Base-by-base conservation (phyloP, 2,329 filamentous ascomycete species). In the Ustilaginoidea virens region DNA sequence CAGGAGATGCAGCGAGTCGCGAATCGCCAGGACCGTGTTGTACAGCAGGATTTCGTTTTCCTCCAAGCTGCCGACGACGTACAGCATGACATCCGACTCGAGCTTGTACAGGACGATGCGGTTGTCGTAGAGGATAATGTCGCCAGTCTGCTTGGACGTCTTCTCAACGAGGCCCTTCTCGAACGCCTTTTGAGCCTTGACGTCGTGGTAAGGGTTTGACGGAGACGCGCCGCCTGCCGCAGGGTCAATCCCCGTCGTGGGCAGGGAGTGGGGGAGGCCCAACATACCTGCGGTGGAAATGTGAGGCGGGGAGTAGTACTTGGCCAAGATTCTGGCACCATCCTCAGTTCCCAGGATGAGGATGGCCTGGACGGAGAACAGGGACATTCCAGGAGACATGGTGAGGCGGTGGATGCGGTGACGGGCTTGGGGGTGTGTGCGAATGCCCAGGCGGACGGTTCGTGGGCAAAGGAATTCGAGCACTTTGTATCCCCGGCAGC, bases 41-140 rank as follows among this genome's bases (percentile, higher is more conserved):
- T 94, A 96, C 29, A 98, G 68, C 52, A 98, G 63, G 31, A 98
- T 80, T 61, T 98, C 90, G 55, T 96, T 98, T 68, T 98, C 90
- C 30, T 94, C 83, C 30, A 81, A 69, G 31, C 77, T 74, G 39
- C 87, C 87, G 8, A 98, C 81, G 16, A 96, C 80, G 52, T 96
- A 96, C 49, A 74, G 72, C 79, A 94, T 94, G 33, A 96, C 80
- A 54, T 98, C 90, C 43, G 81, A 85, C 63, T 98, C 90, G 61
- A 80, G 80, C 73, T 98, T 98, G 67, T 94, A 98, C 29, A 96
- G 77, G 31, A 96, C 83, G 36, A 98, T 79, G 46, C 83, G 74
- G 60, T 92, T 92, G 59, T 98, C 90, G 60, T 94, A 96, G 32
- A 98, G 73, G 43, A 98, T 92, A 45, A 98, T 90, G 60, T 96